A percentile compares a stretch with the other conserved stretches of the same genome.
Evolutionary conservation across 2,329 filamentous ascomycete genomes (phyloP).

Genomic region (Chaetomiaceae sp.): DNA sequence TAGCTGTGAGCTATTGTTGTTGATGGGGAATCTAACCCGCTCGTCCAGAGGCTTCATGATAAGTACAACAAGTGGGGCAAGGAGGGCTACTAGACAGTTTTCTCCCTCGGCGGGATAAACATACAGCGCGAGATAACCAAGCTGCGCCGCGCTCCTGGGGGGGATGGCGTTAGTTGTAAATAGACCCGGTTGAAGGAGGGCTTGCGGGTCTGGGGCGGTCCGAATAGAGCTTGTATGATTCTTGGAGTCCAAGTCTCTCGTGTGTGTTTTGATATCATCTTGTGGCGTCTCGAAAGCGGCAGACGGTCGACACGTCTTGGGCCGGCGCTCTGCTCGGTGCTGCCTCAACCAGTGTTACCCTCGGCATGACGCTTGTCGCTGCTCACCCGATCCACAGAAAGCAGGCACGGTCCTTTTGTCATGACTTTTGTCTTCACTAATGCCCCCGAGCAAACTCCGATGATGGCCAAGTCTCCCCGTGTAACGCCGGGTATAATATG

Average conservation of each 20-base stretch:
- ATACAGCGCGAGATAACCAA: background rate
- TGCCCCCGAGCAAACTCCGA: background rate
- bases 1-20: background rate
- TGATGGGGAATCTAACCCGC: conserved; percentile 6
- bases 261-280: background rate
- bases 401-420: background rate
- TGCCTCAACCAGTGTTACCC: too few species aligned
- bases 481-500: background rate
- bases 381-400: too few species aligned
- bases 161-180: conserved; percentile 18
- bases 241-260: background rate
- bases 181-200: conserved; percentile 5
- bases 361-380: too few species aligned
- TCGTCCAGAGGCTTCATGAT: conserved; percentile 74
- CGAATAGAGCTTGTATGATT: conserved; percentile 23
- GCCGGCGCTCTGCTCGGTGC: too few species aligned
- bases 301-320: too few species aligned
- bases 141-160: background rate
- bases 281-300: too few species aligned
- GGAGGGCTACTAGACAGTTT: conserved; percentile 68
- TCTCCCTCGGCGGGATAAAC: background rate
- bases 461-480: background rate
- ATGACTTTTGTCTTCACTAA: background rate
- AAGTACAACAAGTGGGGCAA: conserved; percentile 99
- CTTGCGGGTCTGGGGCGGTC: background rate